Conservation (phyloP, 2,329 filamentous ascomycete genomes). For the Colletotrichum aenigma region DNA sequence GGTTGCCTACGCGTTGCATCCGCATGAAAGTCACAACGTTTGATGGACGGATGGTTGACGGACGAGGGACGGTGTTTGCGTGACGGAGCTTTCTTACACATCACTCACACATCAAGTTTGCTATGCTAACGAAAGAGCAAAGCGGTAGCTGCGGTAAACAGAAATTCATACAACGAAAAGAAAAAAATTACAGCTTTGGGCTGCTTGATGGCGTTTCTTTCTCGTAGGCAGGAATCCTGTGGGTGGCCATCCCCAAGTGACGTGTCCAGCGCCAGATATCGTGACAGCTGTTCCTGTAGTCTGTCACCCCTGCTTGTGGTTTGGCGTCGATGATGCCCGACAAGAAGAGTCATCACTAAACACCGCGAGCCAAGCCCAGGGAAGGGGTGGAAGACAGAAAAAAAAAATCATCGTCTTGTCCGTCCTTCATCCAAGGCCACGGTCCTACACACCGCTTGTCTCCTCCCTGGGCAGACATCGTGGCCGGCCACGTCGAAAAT, state of each 20-base stretch:
- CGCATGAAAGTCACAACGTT: background rate
- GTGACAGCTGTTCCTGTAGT: background rate
- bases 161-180: background rate
- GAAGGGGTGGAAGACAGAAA: background rate
- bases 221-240: background rate
- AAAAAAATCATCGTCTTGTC: background rate
- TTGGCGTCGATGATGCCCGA: background rate
- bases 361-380: background rate
- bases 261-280: background rate
- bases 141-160: background rate
- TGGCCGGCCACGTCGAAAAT: background rate
- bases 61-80: background rate
- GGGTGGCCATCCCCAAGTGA: background rate
- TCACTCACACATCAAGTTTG: background rate
- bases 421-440: background rate
- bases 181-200: background rate
- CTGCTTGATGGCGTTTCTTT: background rate
- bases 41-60: background rate
- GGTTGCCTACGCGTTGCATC: background rate
- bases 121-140: background rate
- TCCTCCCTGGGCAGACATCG: background rate
- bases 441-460: background rate
- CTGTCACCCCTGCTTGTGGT: background rate
- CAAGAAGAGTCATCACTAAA: background rate
- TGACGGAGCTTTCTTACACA: background rate